Percentiles rank a stretch among this genome's conserved stretches.
Evolutionary conservation across 306 rosid genomes (phyloP).

Genomic region (Castanospermum australe): DNA sequence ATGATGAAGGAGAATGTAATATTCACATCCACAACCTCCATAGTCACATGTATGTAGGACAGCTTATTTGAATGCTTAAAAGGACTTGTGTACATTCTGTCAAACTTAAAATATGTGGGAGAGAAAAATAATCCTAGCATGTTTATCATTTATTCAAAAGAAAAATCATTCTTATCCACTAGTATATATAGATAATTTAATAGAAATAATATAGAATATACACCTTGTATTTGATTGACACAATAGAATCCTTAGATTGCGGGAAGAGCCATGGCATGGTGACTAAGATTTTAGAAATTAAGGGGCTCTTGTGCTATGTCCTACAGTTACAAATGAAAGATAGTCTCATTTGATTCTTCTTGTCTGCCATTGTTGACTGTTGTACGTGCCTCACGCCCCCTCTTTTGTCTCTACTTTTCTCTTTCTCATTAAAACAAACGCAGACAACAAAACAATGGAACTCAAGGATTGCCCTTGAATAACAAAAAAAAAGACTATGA

Average conservation of each 20-base stretch:
- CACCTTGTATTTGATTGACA: not conserved
- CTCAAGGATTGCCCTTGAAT: not conserved
- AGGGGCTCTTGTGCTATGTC: not conserved
- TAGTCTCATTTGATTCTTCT: not conserved
- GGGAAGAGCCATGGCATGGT: conserved; percentile 22
- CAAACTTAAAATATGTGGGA: not conserved
- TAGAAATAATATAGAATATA: not conserved
- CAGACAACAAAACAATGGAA: not conserved
- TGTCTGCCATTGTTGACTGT: conserved; percentile 42
- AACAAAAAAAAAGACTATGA: not conserved
- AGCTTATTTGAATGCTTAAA: too few species aligned
- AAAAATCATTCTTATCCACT: not conserved
- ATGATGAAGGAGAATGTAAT: too few species aligned
- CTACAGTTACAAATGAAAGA: too few species aligned
- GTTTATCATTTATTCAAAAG: not conserved
- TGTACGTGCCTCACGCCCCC: conserved; percentile 12
- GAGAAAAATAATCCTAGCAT: not conserved
- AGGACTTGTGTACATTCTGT: too few species aligned
- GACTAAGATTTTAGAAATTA: not conserved
- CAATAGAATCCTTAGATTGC: conserved; percentile 29
- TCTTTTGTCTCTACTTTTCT: conserved; percentile 4
- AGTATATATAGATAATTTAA: not conserved
- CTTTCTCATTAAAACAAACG: not conserved
- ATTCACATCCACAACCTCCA: too few species aligned
- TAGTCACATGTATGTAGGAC: too few species aligned